Base-by-base conservation (phyloP, 2,329 filamentous ascomycete genomes). In the Colletotrichum scovillei region DNA sequence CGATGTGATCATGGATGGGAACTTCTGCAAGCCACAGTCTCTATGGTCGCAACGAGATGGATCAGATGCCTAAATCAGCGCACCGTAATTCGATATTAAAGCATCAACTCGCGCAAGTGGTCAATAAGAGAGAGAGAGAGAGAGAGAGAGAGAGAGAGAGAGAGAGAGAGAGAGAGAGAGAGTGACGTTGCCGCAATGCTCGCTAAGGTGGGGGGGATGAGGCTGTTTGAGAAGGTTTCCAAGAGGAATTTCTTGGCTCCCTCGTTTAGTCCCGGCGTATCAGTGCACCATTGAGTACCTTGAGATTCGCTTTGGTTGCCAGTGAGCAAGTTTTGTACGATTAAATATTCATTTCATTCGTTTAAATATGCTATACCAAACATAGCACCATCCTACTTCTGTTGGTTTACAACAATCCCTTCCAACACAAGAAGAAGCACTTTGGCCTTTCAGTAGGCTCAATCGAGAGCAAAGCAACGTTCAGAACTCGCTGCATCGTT, bases 401-500 rank as follows among this genome's bases (percentile, higher is more conserved):
- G 32, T 12, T 2, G 5, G 11, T 35, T 35, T 12, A 35, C 8
- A 22, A 49, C 19, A 9, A 11, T 22, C 19, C 19, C 19, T 49
- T 42, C 38, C 6, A 1, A 42, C 2, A 42, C 3, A 42, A 42
- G 5, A 42, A 8, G 38, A 19, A 19, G 38, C 16, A 42, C 7
- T 8, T 42, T 1, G 1, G 38, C 14, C 16, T 8, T 19, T 1
- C 7, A 42, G 38, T 16, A 42, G 19, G 42, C 28, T 52, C 12
- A 69, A 4, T n/a, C 55, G 68, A 89, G 74, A 4, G 88, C 87
- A 83, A 91, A 92, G 78, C 90, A 92, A 65, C 89, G 83, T 80
- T 92, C 90, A 57, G 87, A 86, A 67, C 82, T 88, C 19, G 84
- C 81, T 42, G 80, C 84, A 75, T 90, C 86, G 75, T 92, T 92